Conservation (phyloP, 768 basidiomycete genomes). For the Polyporus arcularius region DNA sequence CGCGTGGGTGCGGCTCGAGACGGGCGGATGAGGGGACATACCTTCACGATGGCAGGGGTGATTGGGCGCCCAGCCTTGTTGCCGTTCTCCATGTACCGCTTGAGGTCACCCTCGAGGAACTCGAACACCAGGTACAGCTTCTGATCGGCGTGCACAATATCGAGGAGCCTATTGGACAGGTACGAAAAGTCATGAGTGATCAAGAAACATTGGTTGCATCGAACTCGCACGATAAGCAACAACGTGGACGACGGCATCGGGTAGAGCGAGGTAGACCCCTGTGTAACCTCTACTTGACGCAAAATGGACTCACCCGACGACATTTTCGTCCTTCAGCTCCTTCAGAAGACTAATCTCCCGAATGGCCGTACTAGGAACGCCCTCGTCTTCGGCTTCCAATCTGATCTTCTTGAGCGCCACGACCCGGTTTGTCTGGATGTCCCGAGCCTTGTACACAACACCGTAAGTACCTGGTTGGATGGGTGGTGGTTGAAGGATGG, state of each 20-base stretch:
- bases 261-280: neutral
- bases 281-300: neutral
- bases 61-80: slow-evolving; percentile 75
- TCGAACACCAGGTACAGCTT: slow-evolving; percentile 98
- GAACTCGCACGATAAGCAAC: neutral
- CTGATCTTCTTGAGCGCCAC: slow-evolving; percentile 99
- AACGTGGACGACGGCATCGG: slow-evolving; percentile 1
- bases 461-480: slow-evolving; percentile 88
- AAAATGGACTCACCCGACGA: slow-evolving; percentile 61
- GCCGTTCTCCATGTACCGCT: slow-evolving; percentile 93
- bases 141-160: slow-evolving; percentile 96
- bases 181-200: neutral
- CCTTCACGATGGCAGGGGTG: slow-evolving; percentile 76
- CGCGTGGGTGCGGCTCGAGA: neutral
- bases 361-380: slow-evolving; percentile 97
- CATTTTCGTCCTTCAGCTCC: slow-evolving; percentile 94
- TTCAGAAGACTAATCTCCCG: slow-evolving; percentile 97
- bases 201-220: neutral
- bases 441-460: slow-evolving; percentile 96
- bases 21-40: slow-evolving; percentile 38
- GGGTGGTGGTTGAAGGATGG: neutral
- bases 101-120: slow-evolving; percentile 95
- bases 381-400: slow-evolving; percentile 97
- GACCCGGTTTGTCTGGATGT: slow-evolving; percentile 73
- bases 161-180: slow-evolving; percentile 67